Percentiles rank a stretch among this genome's conserved stretches.
Evolutionary conservation across 257 asterid species (phyloP).

Genomic region (Fraxinus cuspidata): DNA sequence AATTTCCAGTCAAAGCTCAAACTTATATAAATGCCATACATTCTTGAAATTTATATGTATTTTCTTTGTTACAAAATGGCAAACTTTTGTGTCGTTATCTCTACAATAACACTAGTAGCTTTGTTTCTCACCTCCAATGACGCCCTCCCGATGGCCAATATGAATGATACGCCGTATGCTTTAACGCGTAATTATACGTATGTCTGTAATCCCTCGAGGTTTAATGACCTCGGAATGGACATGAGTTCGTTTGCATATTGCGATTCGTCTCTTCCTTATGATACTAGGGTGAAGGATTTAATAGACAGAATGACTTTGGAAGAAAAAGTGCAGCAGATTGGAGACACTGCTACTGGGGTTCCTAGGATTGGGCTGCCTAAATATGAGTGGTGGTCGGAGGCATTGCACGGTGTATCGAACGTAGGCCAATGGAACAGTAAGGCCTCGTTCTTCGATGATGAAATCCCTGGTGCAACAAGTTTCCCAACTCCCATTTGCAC

Average conservation of each 20-base stretch:
- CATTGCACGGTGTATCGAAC: constrained; percentile 36
- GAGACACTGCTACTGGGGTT: constrained; percentile 41
- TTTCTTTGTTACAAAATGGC: neutral
- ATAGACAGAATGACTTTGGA: constrained; percentile 42
- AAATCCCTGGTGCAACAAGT: constrained; percentile 30
- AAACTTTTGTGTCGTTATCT: neutral
- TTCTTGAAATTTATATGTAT: neutral
- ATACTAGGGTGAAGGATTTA: constrained; percentile 43
- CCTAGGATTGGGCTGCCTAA: constrained; percentile 40
- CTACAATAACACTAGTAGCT: neutral
- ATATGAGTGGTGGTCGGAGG: constrained; percentile 58
- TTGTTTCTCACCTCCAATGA: neutral
- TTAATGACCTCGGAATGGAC: constrained; percentile 32
- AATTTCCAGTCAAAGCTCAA: neutral
- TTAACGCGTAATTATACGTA: constrained; percentile 19
- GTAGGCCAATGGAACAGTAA: constrained; percentile 3
- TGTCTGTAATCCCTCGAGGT: constrained; percentile 38
- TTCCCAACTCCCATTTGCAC: constrained; percentile 28
- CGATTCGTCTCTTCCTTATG: constrained; percentile 24
- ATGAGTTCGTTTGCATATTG: constrained; percentile 38
- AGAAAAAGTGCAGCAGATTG: constrained; percentile 43
- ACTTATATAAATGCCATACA: neutral
- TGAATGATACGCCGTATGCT: constrained; percentile 5
- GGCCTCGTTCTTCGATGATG: constrained; percentile 22
- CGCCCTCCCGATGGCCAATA: constrained; percentile 15